Conservation (phyloP, 441 rosid genomes). For the Capsella rubella region DNA sequence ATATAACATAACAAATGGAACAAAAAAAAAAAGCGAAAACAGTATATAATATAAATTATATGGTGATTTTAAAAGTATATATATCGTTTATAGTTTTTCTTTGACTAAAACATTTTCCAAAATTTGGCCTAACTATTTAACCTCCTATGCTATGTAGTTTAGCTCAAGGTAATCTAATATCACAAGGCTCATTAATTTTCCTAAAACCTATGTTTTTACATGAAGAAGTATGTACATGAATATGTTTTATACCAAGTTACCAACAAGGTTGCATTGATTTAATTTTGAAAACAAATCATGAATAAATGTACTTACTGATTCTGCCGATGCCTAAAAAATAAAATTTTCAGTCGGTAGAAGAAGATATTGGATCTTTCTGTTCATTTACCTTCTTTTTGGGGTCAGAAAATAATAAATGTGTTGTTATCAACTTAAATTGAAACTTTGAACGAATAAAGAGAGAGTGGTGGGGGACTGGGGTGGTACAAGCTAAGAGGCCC, state of each 20-base stretch:
- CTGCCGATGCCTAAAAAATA: not conserved
- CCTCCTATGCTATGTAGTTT: not conserved
- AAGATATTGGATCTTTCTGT: slow-evolving; percentile 20
- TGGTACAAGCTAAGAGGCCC: slow-evolving; percentile 50
- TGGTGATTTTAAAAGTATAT: not conserved
- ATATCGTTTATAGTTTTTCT: not conserved
- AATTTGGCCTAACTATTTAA: not conserved
- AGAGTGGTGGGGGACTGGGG: slow-evolving; percentile 1
- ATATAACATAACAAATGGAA: not conserved
- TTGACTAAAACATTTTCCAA: not conserved
- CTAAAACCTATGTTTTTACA: slow-evolving; percentile 3
- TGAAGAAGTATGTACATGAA: not conserved
- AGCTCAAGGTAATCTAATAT: not conserved
- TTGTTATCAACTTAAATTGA: not conserved
- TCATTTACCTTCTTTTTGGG: slow-evolving; percentile 18
- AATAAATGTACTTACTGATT: not conserved
- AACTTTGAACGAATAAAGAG: slow-evolving; percentile 13
- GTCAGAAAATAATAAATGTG: slow-evolving; percentile 21
- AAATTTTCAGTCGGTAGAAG: not conserved
- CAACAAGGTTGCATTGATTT: slow-evolving; percentile 8
- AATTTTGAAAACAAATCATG: not conserved
- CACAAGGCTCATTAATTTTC: not conserved
- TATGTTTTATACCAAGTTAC: not conserved
- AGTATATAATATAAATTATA: not conserved
- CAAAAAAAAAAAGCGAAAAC: not conserved